Evolutionary conservation across 2,329 filamentous ascomycete species (phyloP).

Genomic region (Aspergillus clavatus): DNA sequence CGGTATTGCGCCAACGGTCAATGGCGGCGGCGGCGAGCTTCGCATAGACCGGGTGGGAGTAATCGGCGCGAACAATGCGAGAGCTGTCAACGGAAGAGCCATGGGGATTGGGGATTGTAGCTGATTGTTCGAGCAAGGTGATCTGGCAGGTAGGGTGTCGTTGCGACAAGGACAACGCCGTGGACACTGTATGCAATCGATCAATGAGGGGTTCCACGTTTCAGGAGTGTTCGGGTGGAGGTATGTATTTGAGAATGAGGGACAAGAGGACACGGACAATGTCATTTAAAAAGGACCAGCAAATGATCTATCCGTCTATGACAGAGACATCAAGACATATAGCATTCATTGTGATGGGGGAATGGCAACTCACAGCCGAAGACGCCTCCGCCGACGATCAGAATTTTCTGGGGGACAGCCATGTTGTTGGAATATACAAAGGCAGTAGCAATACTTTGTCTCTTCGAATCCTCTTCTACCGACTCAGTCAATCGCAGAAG

Average conservation of each 20-base stretch:
- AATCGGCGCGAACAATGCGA: constrained; percentile 68
- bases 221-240: neutral
- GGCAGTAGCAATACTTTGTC: neutral
- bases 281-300: too few relatives aligned
- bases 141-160: constrained; percentile 51
- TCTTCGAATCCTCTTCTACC: neutral
- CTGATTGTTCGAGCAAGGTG: constrained; percentile 54
- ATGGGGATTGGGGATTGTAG: constrained; percentile 54
- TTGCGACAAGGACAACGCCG: constrained; percentile 64
- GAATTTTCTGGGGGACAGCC: constrained; percentile 33
- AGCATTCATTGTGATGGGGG: neutral
- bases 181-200: constrained; percentile 45
- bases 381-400: constrained; percentile 42
- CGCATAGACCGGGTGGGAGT: constrained; percentile 73
- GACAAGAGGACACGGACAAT: too few relatives aligned
- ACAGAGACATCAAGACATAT: too few relatives aligned
- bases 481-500: neutral
- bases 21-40: constrained; percentile 68
- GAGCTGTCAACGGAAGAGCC: constrained; percentile 57
- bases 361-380: constrained; percentile 37
- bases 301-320: too few relatives aligned
- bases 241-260: neutral
- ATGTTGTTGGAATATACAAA: constrained; percentile 11
- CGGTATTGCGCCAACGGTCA: constrained; percentile 55
- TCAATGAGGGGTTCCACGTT: neutral